Evolutionary conservation across 495 filamentous ascomycete genomes (phyloP).

Genomic region (Aspergillus haitiensis): DNA sequence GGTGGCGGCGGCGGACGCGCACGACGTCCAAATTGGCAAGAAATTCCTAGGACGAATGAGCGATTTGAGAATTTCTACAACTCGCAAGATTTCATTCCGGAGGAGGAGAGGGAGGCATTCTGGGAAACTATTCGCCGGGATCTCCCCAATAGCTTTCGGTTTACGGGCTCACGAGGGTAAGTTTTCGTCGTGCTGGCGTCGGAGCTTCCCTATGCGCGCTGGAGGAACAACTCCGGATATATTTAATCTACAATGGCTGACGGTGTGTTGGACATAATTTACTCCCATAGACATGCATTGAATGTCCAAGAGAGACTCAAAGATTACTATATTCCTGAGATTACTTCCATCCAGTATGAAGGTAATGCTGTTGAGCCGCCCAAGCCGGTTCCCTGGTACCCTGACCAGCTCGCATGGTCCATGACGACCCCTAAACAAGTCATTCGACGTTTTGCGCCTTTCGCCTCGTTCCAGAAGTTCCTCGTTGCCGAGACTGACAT

Average conservation of each 20-base stretch:
- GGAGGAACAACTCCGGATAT: not conserved
- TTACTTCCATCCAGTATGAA: slow-evolving; percentile 77
- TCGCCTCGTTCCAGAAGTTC: slow-evolving; percentile 94
- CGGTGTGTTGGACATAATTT: slow-evolving; percentile 8
- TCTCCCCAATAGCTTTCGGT: slow-evolving; percentile 93
- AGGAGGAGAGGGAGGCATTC: slow-evolving; percentile 73
- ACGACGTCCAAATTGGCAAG: slow-evolving; percentile 48
- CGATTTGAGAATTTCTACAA: slow-evolving; percentile 84
- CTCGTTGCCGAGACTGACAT: slow-evolving; percentile 96
- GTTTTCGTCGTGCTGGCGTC: slow-evolving; percentile 19
- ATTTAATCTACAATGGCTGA: too few species aligned
- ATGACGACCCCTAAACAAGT: slow-evolving; percentile 97
- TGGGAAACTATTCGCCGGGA: slow-evolving; percentile 79
- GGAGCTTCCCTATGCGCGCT: not conserved
- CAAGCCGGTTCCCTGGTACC: slow-evolving; percentile 81
- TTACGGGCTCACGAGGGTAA: slow-evolving; percentile 86
- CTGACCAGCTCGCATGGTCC: slow-evolving; percentile 87
- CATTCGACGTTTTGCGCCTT: slow-evolving; percentile 85
- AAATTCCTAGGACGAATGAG: slow-evolving; percentile 69
- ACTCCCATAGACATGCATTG: slow-evolving; percentile 67
- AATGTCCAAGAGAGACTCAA: slow-evolving; percentile 81
- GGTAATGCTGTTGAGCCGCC: slow-evolving; percentile 79
- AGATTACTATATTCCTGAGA: slow-evolving; percentile 85
- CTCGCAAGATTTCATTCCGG: slow-evolving; percentile 64
- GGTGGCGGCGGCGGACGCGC: slow-evolving; percentile 36